Conservation (phyloP, 176 grass and related monocot genomes). For the Juncus inflexus region DNA sequence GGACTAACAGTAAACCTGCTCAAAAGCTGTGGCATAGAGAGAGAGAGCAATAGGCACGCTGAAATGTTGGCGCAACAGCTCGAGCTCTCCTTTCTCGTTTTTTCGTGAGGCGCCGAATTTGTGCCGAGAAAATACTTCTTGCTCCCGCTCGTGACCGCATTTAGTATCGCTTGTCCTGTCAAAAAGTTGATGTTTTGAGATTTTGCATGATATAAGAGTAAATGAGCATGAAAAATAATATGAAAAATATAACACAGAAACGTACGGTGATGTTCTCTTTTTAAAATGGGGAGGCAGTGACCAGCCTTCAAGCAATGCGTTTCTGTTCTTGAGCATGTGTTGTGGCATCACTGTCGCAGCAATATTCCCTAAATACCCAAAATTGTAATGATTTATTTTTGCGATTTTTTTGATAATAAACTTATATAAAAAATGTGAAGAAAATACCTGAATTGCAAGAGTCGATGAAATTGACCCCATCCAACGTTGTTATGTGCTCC, state of each 20-base stretch:
- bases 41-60: conserved; percentile 76
- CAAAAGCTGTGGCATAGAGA: conserved; percentile 88
- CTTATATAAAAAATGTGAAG: no score
- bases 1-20: conserved; percentile 10
- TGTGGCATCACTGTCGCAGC: conserved; percentile 92
- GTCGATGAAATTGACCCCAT: conserved; percentile 80
- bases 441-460: conserved; percentile 63
- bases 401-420: no score
- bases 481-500: conserved; percentile 82
- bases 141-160: conserved; percentile 88
- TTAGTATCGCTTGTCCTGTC: conserved; percentile 75
- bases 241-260: background rate
- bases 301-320: conserved; percentile 89
- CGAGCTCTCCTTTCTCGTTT: conserved; percentile 71
- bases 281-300: conserved; percentile 77
- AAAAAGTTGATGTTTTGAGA: conserved; percentile 5
- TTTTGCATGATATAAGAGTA: no score
- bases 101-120: conserved; percentile 85
- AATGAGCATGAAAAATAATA: background rate
- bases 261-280: conserved; percentile 95
- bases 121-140: conserved; percentile 81
- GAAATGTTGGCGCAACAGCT: conserved; percentile 89
- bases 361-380: conserved; percentile 47
- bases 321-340: conserved; percentile 89
- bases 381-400: background rate